Base-by-base conservation (phyloP, 2,329 filamentous ascomycete genomes). In the Ophiosphaerella korrae region DNA sequence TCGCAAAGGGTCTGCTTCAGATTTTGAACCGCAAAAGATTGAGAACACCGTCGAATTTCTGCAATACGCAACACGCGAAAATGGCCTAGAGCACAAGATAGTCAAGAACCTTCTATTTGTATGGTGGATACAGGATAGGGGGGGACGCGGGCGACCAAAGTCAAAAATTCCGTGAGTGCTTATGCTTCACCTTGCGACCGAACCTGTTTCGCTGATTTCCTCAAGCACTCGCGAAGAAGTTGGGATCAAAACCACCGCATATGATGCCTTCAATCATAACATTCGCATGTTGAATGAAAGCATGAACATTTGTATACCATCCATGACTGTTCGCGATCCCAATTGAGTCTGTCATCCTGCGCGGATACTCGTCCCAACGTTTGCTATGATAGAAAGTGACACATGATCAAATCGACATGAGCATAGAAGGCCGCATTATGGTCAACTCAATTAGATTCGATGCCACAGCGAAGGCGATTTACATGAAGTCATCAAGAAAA, bases 401-500 rank as follows among this genome's bases (percentile, higher is more conserved):
- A 35, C 5, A 40, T 24, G 32, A 14, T 21, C 6, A 32, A 29
- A 11, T 11, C 7, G 26, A 38, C 7, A 13, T 39, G 24, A 11
- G 29, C 40, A n/a, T 31, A 23, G 13, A 33, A 14, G 44, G 18
- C 9, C 37, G 42, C 18, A 29, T 16, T 18, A 13, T 24, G 24
- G 13, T 16, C 35, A 29, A 32, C 42, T 18, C 2, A 29, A 23
- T 12, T 13, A 21, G 31, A 6, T 32, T 9, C 39, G 6, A 24
- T 14, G 7, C 11, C 31, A 7, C 21, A 14, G 12, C 16, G 12
- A 14, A 29, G 23, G 18, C 9, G 32, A 6, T 23, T 55, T 57
- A 72, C 63, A 73, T 71, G 69, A 99, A 99, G 69, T 99, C 93
- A 52, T 97, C 92, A 68, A 90, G 83, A 78, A 90, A 92, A 71